Base-by-base conservation (phyloP, 129 eudicot species). In the Lactuca saligna region DNA sequence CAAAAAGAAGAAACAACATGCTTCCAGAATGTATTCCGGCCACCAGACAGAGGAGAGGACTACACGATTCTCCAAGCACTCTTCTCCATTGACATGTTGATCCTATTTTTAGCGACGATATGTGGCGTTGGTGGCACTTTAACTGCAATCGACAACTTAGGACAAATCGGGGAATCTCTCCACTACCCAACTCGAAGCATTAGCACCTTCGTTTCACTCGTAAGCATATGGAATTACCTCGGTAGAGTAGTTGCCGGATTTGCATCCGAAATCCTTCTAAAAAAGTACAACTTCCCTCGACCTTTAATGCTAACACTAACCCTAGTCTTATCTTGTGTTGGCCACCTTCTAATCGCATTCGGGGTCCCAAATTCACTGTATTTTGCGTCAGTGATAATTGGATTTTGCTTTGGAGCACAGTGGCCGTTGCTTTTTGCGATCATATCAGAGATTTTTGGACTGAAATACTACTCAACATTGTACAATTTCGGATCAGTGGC, bases 351-450 rank as follows among this genome's bases (percentile, higher is more conserved):
- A 17, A 91, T 91, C 4, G 97, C 97, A 1, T 85, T 90, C 5
- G 77, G 79, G 3, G 86, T 90, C 39, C 81, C 84, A 3, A 87
- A 87, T 41, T 86, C 89, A 3, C 88, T 91, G 38, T 91, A 91
- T 54, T 54, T 91, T 0, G 97, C 95, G 0, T 91, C 97, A 5
- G 76, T 85, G n/a, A 77, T 91, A 17, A 91, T 91, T n/a, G 97
- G 97, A 15, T 90, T 90, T 68, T 84, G 87, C 60, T 90, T 87
- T 51, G 97, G 97, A 1, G 97, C 97, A 1, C 97, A 91, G 68
- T 91, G 97, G 97, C 97, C 97, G n/a, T 70, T 87, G 54, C 97
- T 91, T 12, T 91, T 87, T 66, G 95, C 95, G 4, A 91, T 91
- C 55, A 91, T 91, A 8, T 91, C 97, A 3, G 97, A 91, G 73